phyloP scores from a whole-genome alignment of 495 filamentous ascomycete genomes.

The Massariosphaeria phaeospora region DNA sequence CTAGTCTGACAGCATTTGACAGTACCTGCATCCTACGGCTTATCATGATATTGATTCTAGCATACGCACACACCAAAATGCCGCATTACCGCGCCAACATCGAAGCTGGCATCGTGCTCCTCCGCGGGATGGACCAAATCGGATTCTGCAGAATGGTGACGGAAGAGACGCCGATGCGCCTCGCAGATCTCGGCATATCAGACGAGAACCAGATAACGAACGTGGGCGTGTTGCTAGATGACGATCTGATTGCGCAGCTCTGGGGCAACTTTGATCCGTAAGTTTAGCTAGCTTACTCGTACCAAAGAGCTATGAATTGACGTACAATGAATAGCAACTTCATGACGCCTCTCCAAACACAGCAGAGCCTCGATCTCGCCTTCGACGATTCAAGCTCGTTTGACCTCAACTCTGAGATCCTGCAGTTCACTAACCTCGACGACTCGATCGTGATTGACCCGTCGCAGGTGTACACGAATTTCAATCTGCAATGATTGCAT shows the following conservation, averaged over 20 bases:
- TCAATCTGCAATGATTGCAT: conserved; percentile 8
- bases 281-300: neutral
- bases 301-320: neutral
- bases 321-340: conserved; percentile 13
- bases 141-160: conserved; percentile 27
- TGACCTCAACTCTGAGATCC: conserved; percentile 22
- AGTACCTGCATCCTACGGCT: conserved; percentile 30
- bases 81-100: conserved; percentile 14
- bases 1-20: conserved; percentile 35
- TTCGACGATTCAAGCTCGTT: conserved; percentile 27
- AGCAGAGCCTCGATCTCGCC: conserved; percentile 21
- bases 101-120: conserved; percentile 7
- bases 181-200: conserved; percentile 18
- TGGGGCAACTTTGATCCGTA: conserved; percentile 29
- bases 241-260: conserved; percentile 27
- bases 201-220: neutral
- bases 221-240: conserved; percentile 21
- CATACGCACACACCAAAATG: conserved; percentile 22
- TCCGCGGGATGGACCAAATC: conserved; percentile 21
- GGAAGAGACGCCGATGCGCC: conserved; percentile 27
- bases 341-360: conserved; percentile 23
- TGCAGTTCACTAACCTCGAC: conserved; percentile 27
- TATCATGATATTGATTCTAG: conserved; percentile 36
- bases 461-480: conserved; percentile 10
- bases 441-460: conserved; percentile 25